Base-by-base conservation (phyloP, 805 yeast genomes). In the Candida sithepensis region DNA sequence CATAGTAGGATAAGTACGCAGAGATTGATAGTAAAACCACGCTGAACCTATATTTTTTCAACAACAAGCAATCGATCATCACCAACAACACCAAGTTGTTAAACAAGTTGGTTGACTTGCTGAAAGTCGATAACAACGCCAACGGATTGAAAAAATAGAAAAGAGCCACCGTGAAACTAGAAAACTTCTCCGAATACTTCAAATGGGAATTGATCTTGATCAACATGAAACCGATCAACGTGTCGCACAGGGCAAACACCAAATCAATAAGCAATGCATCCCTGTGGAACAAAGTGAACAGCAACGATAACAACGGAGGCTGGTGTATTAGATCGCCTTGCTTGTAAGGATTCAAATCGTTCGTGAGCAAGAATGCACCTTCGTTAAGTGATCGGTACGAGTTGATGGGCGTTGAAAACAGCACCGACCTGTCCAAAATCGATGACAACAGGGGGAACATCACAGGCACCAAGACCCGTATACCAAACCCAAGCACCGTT, bases 241-340 rank as follows among this genome's bases (percentile, higher is more conserved):
- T 67, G 64, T 92, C 97, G 2, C 78, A 57, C 1, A 70, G 41
- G 0, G 91, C 76, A 63, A 74, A 91, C 2, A 86, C 30, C 10
- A 78, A 49, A 45, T 73, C 68, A 42, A 53, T 41, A 12, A 54
- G 42, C 2, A 52, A n/a, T 20, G 57, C 51, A 52, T 58, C 42
- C 54, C 52, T 39, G 16, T 69, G 53, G 18, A 79, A 40, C 6
- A 68, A 42, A 10, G 74, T 69, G 60, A 84, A 72, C 1, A 80
- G 49, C 2, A 73, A 67, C 32, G 88, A 74, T 20, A 92, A 58
- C 18, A 90, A 61, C 3, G 97, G 96, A 3, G 96, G 82, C 56
- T 89, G 96, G 65, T 89, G 92, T 32, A 85, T 84, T 16, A 90
- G 81, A 21, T 95, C 95, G 9, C 97, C 97, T 51, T 80, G 80